Base-by-base conservation (phyloP, 2,329 filamentous ascomycete genomes). In the Fusarium redolens region DNA sequence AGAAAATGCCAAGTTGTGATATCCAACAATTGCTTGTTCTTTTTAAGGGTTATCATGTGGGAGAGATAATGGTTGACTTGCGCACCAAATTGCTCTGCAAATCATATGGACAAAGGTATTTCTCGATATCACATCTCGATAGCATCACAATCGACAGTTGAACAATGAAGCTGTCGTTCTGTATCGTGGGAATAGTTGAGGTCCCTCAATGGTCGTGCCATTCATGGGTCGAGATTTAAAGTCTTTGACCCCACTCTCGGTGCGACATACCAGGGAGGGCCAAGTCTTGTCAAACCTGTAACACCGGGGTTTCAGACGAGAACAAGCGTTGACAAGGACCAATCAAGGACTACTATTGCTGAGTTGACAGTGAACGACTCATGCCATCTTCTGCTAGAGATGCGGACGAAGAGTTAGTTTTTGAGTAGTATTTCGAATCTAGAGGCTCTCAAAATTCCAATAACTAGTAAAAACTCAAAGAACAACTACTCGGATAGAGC, bases 271-370 rank as follows among this genome's bases (percentile, higher is more conserved):
- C 71, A 68, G 65, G 75, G 55, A 45, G 60, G 69, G 44, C 60
- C 68, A 68, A 64, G 74, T 65, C 71, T 58, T 68, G 66, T 70
- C 63, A 61, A 67, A 77, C 75, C 75, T 77, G 75, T 75, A 77
- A 77, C 75, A 76, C 60, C 59, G 73, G 70, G 75, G 73, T 75
- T 72, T 71, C 71, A 73, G 68, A 75, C 58, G 38, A 52, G 52
- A 41, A 37, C 52, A 61, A 71, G 68, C 52, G 59, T 40, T 31
- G 48, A 25, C n/a, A 20, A 51, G 20, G 43, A 17, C 72, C 65
- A 72, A 74, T 74, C 71, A 62, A 33, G 25, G 43, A 31, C 7
- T 41, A 18, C 43, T 25, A 35, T 61, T 65, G 50, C 22, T 64
- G 38, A 35, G 31, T 11, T 45, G 33, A 20, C 40, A 54, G 41